These are phyloP conservation scores for Mycena sanguinolenta DNA, from an alignment of 768 basidiomycete genomes.

Conservation along the genomic window DNA sequence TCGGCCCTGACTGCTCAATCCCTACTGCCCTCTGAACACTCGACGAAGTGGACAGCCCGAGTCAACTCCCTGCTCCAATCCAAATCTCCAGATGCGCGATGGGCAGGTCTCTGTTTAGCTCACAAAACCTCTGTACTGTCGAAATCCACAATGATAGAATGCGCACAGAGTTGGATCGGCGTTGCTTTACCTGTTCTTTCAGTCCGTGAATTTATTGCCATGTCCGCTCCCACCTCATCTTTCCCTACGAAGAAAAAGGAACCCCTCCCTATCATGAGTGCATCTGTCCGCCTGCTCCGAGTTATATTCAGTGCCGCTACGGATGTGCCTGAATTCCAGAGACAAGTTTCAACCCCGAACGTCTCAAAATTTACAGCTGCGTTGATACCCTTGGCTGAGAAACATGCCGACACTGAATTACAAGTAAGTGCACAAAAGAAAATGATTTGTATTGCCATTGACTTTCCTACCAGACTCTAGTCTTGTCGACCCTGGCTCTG, in stretches of 20 bases:
- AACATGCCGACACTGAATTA: constrained; percentile 61
- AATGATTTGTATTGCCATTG: constrained; percentile 2
- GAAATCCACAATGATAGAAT: constrained; percentile 73
- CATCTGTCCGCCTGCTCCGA: constrained; percentile 73
- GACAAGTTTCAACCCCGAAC: constrained; percentile 80
- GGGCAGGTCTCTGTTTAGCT: constrained; percentile 86
- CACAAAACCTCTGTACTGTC: constrained; percentile 73
- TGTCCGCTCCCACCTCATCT: constrained; percentile 42
- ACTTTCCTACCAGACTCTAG: constrained; percentile 52
- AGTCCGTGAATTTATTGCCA: constrained; percentile 63
- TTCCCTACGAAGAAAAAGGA: constrained; percentile 73
- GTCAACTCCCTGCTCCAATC: constrained; percentile 82
- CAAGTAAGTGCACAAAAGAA: constrained; percentile 56
- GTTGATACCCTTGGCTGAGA: constrained; percentile 69
- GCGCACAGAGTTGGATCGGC: constrained; percentile 79
- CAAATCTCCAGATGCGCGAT: constrained; percentile 81
- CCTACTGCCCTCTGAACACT: constrained; percentile 73
- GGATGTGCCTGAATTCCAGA: constrained; percentile 83
- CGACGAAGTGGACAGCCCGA: constrained; percentile 82
- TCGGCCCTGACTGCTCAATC: constrained; percentile 64
- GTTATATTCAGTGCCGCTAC: constrained; percentile 71
- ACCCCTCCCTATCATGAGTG: constrained; percentile 68
- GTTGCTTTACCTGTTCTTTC: constrained; percentile 74
- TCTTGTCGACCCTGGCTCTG: constrained; percentile 63
- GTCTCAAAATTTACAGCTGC: constrained; percentile 78